phyloP scores from a whole-genome alignment of 2,329 filamentous ascomycete species.

The Canariomyces notabilis region DNA sequence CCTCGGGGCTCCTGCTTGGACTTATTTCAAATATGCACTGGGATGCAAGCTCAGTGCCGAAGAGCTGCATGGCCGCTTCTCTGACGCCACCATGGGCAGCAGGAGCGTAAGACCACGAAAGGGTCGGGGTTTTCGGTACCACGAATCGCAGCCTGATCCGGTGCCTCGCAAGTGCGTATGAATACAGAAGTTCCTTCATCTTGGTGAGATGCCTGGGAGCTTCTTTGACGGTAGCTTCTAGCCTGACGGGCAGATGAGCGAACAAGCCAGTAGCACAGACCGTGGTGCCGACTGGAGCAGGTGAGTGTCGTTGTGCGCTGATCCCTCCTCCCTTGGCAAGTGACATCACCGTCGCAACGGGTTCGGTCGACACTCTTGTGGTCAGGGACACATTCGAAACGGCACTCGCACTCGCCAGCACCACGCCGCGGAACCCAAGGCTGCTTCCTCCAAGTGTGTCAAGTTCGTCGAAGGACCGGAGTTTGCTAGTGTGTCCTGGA shows the following conservation, averaged over 20 bases:
- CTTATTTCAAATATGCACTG: constrained; percentile 45
- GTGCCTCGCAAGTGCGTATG: constrained; percentile 63
- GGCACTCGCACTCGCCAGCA: constrained; percentile 60
- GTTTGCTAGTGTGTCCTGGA: constrained; percentile 69
- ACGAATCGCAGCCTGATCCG: constrained; percentile 56
- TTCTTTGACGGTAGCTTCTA: constrained; percentile 53
- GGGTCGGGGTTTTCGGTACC: constrained; percentile 48
- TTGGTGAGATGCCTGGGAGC: constrained; percentile 50
- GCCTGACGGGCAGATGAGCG: constrained; percentile 57
- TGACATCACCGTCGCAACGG: constrained; percentile 48
- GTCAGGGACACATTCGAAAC: constrained; percentile 57
- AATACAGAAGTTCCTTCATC: constrained; percentile 56
- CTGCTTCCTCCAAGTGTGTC: constrained; percentile 49
- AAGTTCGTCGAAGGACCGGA: constrained; percentile 59
- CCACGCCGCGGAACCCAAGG: constrained; percentile 73
- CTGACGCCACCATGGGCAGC: constrained; percentile 42
- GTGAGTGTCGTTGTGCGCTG: constrained; percentile 32
- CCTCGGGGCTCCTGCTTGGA: constrained; percentile 8
- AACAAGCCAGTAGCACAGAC: constrained; percentile 58
- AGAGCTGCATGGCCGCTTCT: constrained; percentile 58
- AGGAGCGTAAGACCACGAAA: constrained; percentile 60
- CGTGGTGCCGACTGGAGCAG: constrained; percentile 64
- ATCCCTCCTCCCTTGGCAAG: constrained; percentile 42
- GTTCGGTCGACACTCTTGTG: constrained; percentile 58
- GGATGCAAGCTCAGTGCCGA: constrained; percentile 51